These are phyloP conservation scores for Boletus sensibilis DNA, from an alignment of 768 basidiomycete genomes.

Conservation along the genomic window DNA sequence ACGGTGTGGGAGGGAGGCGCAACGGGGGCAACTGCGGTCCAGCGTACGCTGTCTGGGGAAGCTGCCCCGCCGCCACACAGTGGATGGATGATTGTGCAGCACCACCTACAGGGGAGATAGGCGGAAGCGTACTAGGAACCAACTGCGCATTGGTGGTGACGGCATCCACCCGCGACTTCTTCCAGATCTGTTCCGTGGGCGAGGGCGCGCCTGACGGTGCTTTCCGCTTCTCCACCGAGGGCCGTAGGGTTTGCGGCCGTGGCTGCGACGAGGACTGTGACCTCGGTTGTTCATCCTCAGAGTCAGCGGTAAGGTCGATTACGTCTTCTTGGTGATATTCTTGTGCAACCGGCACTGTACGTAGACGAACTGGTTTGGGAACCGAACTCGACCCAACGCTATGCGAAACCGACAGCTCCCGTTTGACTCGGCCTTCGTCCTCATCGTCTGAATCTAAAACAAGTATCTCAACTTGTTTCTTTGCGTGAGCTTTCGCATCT, in stretches of 20 bases:
- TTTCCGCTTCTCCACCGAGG: constrained; percentile 57
- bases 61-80: constrained; percentile 16
- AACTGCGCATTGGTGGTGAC: constrained; percentile 12
- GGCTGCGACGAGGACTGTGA: constrained; percentile 21
- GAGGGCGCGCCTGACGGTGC: constrained; percentile 48
- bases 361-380: constrained; percentile 26
- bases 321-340: constrained; percentile 48
- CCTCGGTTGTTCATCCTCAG: constrained; percentile 63
- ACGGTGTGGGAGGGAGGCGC: constrained; percentile 24
- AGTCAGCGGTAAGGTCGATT: constrained; percentile 83
- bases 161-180: constrained; percentile 51
- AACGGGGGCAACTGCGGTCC: constrained; percentile 29
- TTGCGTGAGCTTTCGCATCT: constrained; percentile 42
- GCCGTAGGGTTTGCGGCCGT: constrained; percentile 33
- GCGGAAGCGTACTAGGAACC: constrained; percentile 16
- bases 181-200: constrained; percentile 71
- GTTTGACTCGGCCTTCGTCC: constrained; percentile 71
- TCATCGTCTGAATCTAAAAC: constrained; percentile 76
- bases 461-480: constrained; percentile 56
- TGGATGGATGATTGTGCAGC: constrained; percentile 12
- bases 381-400: constrained; percentile 42
- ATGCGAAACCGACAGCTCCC: constrained; percentile 69
- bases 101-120: constrained; percentile 26
- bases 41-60: constrained; percentile 18
- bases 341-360: constrained; percentile 19